phyloP scores from a whole-genome alignment of 2,329 filamentous ascomycete genomes.

The Aspergillus fructus region DNA sequence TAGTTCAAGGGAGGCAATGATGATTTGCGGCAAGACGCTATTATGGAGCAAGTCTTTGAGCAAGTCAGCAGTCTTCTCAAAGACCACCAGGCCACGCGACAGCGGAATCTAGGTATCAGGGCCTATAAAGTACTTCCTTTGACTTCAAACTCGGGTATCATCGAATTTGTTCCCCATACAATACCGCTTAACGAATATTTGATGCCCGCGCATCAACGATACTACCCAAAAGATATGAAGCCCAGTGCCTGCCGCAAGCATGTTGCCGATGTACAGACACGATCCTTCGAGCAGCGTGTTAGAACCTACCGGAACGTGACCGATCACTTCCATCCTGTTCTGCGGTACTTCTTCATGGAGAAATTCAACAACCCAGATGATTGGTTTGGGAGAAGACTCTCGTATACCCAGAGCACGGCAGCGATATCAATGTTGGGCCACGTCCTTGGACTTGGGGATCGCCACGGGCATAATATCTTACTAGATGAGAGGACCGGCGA shows the following conservation, averaged over 20 bases:
- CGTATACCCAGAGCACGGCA: constrained; percentile 90
- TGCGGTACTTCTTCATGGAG: constrained; percentile 97
- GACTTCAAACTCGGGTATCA: constrained; percentile 80
- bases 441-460: constrained; percentile 86
- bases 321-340: constrained; percentile 83
- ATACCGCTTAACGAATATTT: constrained; percentile 89
- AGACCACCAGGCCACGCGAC: constrained; percentile 80
- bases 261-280: constrained; percentile 70
- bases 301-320: constrained; percentile 74
- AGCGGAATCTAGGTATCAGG: constrained; percentile 83
- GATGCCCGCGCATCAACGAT: constrained; percentile 83
- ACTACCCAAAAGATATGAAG: constrained; percentile 82
- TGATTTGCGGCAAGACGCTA: constrained; percentile 93
- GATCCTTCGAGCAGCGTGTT: constrained; percentile 69
- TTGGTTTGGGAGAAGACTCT: constrained; percentile 86
- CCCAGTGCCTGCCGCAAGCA: constrained; percentile 73
- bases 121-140: constrained; percentile 97
- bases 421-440: constrained; percentile 95
- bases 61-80: constrained; percentile 89
- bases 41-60: constrained; percentile 99
- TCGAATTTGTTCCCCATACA: constrained; percentile 95
- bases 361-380: constrained; percentile 90
- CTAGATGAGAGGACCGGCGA: constrained; percentile 87
- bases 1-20: constrained; percentile 91
- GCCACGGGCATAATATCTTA: constrained; percentile 95